Conservation (phyloP, 2,329 filamentous ascomycete species). For the Diaporthe aspalathi region DNA sequence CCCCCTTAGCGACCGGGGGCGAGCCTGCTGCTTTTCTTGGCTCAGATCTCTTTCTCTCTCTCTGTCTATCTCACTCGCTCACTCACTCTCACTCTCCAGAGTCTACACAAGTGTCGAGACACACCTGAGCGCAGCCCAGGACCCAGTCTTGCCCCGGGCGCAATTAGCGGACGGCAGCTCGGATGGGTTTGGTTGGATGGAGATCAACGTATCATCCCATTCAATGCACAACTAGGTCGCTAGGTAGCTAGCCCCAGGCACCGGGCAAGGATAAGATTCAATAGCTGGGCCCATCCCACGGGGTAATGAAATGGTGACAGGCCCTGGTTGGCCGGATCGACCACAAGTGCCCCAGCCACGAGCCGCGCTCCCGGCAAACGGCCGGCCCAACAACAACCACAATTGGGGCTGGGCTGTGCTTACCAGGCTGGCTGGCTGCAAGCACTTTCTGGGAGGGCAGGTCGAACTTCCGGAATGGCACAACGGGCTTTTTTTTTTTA, state of each 20-base stretch:
- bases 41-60: no score
- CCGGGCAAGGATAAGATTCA: conserved; percentile 14
- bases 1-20: conserved; percentile 3
- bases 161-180: not conserved
- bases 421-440: not conserved
- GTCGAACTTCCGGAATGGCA: conserved; percentile 23
- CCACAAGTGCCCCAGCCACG: not conserved
- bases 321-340: not conserved
- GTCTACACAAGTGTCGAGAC: not conserved
- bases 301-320: not conserved
- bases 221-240: not conserved
- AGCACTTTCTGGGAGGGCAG: conserved; percentile 13
- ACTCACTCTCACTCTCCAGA: no score
- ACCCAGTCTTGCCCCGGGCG: not conserved
- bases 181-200: not conserved
- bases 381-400: not conserved
- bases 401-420: not conserved
- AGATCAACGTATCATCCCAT: not conserved
- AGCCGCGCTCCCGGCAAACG: not conserved
- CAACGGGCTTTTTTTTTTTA: not conserved
- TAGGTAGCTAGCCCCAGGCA: not conserved
- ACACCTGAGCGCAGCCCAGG: not conserved
- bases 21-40: conserved; percentile 1
- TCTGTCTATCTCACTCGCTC: no score
- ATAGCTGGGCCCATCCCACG: conserved; percentile 1